Evolutionary conservation across 1,284 basidiomycete genomes (phyloP).

Genomic region (Takashimella tepidaria): DNA sequence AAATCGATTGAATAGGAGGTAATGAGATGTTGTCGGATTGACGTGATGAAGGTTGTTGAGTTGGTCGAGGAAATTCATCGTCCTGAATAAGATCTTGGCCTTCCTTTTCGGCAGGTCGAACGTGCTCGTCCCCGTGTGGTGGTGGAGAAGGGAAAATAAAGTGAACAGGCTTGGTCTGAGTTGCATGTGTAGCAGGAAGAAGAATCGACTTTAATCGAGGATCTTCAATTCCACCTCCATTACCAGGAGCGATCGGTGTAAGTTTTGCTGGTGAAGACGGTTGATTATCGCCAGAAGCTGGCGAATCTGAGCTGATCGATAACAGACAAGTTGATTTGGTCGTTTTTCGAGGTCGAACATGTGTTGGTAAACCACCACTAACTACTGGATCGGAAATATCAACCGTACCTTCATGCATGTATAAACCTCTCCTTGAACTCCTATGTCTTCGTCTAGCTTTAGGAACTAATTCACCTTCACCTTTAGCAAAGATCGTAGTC

Average conservation of each 20-base stretch:
- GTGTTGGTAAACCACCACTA: neutral
- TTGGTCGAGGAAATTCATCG: neutral
- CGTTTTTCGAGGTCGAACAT: neutral
- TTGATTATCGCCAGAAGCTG: neutral
- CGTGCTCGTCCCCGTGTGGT: neutral
- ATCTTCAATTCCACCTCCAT: neutral
- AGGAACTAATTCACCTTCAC: neutral
- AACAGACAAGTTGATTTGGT: neutral
- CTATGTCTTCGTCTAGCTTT: slow-evolving; percentile 19
- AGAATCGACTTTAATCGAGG: slow-evolving; percentile 27
- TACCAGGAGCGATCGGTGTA: neutral
- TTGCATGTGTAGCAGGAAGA: slow-evolving; percentile 16
- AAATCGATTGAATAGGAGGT: slow-evolving; percentile 8
- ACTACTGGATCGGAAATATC: slow-evolving; percentile 19
- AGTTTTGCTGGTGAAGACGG: neutral
- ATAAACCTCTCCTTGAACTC: slow-evolving; percentile 27
- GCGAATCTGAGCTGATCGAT: neutral
- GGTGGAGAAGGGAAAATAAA: slow-evolving; percentile 32
- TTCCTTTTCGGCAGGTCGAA: neutral
- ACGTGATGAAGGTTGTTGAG: neutral
- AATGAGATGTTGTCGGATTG: slow-evolving; percentile 1
- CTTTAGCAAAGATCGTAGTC: neutral
- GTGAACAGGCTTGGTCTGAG: slow-evolving; percentile 24
- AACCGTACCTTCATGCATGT: slow-evolving; percentile 34
- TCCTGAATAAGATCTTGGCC: neutral